Evolutionary conservation across 257 asterid genomes (phyloP).

Genomic region (Plantago ovata): DNA sequence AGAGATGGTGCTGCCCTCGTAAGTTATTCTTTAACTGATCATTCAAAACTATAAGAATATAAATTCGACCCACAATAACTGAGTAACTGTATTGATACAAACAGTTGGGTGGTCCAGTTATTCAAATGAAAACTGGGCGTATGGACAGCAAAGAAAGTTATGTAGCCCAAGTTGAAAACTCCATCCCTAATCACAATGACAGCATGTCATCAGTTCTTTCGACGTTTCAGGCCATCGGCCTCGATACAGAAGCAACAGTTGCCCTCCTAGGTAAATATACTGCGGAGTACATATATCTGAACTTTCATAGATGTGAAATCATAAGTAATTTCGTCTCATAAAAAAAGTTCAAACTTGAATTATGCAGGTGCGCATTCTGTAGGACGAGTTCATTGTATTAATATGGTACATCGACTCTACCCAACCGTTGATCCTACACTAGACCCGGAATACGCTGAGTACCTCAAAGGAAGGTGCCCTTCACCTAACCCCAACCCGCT

Average conservation of each 20-base stretch:
- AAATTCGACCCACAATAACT: background rate
- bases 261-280: conserved; percentile 68
- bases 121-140: conserved; percentile 74
- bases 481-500: conserved; percentile 42
- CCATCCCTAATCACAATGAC: conserved; percentile 71
- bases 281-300: too few species aligned
- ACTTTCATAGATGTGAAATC: too few species aligned
- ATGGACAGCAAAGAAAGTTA: conserved; percentile 55
- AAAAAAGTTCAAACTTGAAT: too few species aligned
- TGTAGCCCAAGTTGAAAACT: conserved; percentile 35
- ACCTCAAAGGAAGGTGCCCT: conserved; percentile 71
- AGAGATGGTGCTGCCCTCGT: conserved; percentile 71
- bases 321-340: too few species aligned
- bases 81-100: background rate
- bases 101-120: conserved; percentile 67
- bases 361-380: conserved; percentile 69
- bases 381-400: conserved; percentile 71
- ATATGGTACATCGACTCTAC: conserved; percentile 61
- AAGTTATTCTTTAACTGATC: background rate
- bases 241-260: conserved; percentile 57
- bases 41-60: background rate
- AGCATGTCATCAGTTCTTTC: conserved; percentile 51
- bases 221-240: conserved; percentile 45
- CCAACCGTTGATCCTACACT: conserved; percentile 63
- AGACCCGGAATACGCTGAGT: conserved; percentile 41